Evolutionary conservation across 441 rosid species (phyloP).

Genomic region (Populus hybrid): DNA sequence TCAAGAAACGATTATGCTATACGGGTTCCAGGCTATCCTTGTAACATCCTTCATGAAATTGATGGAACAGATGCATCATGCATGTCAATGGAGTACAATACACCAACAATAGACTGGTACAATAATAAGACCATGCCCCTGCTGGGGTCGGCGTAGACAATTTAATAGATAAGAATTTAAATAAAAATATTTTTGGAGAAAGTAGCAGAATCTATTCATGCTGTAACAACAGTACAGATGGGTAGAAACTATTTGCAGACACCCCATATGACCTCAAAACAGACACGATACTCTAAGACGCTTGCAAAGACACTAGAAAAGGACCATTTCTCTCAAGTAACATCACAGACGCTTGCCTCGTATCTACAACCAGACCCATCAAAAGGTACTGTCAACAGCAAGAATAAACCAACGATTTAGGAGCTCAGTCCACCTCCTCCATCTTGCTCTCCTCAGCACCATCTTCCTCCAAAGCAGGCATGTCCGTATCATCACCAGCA

Average conservation of each 20-base stretch:
- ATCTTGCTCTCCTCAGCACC: conserved; percentile 83
- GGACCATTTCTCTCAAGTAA: not conserved
- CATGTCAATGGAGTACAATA: too few relatives aligned
- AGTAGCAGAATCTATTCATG: too few relatives aligned
- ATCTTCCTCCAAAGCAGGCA: conserved; percentile 77
- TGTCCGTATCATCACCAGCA: conserved; percentile 55
- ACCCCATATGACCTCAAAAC: not conserved
- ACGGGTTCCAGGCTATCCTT: too few relatives aligned
- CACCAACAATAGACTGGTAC: too few relatives aligned
- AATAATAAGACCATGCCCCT: too few relatives aligned
- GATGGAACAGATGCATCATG: too few relatives aligned
- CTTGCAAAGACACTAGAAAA: not conserved
- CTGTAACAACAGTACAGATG: not conserved
- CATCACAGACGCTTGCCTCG: too few relatives aligned
- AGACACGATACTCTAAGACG: not conserved
- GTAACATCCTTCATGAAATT: too few relatives aligned
- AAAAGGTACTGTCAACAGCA: not conserved
- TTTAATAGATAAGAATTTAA: too few relatives aligned
- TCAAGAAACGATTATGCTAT: too few relatives aligned
- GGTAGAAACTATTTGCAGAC: not conserved
- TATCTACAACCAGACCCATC: not conserved
- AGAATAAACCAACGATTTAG: not conserved
- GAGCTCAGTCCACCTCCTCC: conserved; percentile 70
- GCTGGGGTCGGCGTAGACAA: too few relatives aligned
- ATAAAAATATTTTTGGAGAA: too few relatives aligned